phyloP scores from a whole-genome alignment of 2,329 filamentous ascomycete genomes.

The Trichoderma sp. region DNA sequence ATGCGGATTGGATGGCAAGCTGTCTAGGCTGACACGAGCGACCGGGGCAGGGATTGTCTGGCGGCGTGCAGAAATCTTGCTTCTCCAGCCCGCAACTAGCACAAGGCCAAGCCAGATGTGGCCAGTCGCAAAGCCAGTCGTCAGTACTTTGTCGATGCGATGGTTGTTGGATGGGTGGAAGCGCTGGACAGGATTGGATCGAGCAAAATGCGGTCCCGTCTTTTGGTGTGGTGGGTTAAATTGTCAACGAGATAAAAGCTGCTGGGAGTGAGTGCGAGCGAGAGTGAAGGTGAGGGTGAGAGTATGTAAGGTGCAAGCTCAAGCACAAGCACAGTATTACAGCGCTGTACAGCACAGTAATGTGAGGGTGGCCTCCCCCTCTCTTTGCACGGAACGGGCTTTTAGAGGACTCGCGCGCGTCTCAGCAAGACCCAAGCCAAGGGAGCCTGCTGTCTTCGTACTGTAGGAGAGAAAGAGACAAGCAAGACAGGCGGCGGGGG shows the following conservation, averaged over 20 bases:
- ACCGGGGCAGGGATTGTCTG: constrained; percentile 9
- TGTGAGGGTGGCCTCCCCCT: background rate
- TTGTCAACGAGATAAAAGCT: background rate
- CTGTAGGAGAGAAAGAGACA: background rate
- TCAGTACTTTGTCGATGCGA: background rate
- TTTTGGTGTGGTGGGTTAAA: background rate
- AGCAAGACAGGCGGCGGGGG: background rate
- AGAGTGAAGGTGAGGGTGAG: too few relatives aligned
- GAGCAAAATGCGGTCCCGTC: background rate
- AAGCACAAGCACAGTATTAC: too few relatives aligned
- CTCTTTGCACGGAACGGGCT: background rate
- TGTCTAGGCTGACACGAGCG: constrained; percentile 24
- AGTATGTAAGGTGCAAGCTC: too few relatives aligned
- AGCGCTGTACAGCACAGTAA: background rate
- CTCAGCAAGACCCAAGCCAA: background rate
- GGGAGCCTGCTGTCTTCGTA: background rate
- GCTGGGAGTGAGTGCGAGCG: background rate
- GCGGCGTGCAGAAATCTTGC: constrained; percentile 21
- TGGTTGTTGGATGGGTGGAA: background rate
- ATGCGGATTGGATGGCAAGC: constrained; percentile 22
- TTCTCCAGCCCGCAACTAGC: constrained; percentile 23
- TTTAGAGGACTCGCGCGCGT: background rate
- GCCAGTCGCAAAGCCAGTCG: background rate
- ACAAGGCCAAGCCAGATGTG: constrained; percentile 3
- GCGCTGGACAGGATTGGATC: background rate